Base-by-base conservation (phyloP, 2,329 filamentous ascomycete species). In the Apiospora rasikravindrae region DNA sequence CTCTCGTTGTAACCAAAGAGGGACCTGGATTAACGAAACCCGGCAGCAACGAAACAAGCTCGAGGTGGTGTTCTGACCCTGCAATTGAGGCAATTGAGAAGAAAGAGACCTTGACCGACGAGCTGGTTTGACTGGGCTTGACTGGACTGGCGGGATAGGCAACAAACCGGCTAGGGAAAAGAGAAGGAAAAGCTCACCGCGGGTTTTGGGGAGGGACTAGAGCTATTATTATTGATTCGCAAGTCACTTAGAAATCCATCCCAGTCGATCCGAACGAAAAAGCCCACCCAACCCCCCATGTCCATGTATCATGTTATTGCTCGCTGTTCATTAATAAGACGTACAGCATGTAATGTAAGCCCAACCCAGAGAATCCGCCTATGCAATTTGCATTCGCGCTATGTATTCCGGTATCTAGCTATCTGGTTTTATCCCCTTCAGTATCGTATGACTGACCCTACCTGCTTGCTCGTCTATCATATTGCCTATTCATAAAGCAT, bases 161-260 rank as follows among this genome's bases (percentile, higher is more conserved):
- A 47, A 47, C 66, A 40, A 68, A 68, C 66, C 66, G 66, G 44
- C 66, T 68, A 47, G 13, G 66, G 44, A 45, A 47, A 47, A 44
- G 66, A 68, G 66, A 68, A n/a, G n/a, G 40, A 33, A 67, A 68
- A 68, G 66, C n/a, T 26, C 40, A n/a, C n/a, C 40, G 66, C 42
- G 66, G 66, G 26, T n/a, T 42, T 42, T 47, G 14, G 66, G 66
- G 66, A 44, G 57, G 57, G 57, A 64, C 57, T 11, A 64, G 57
- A 64, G 57, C 57, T 64, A 64, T 64, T 64, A 64, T 64, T 40
- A 64, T 64, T 64, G 33, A 64, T 64, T 64, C n/a, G 33, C 57
- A 64, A 40, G 33, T 64, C 57, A 40, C 57, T 64, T n/a, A 64
- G 57, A 64, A 64, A 64, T 40, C 57, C 57, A 49, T 22, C 22